A percentile compares a stretch with the other conserved stretches of the same genome.
Conservation (phyloP, 108 stramenopile genomes). For the Cyclotella choctawhatcheeana region DNA sequence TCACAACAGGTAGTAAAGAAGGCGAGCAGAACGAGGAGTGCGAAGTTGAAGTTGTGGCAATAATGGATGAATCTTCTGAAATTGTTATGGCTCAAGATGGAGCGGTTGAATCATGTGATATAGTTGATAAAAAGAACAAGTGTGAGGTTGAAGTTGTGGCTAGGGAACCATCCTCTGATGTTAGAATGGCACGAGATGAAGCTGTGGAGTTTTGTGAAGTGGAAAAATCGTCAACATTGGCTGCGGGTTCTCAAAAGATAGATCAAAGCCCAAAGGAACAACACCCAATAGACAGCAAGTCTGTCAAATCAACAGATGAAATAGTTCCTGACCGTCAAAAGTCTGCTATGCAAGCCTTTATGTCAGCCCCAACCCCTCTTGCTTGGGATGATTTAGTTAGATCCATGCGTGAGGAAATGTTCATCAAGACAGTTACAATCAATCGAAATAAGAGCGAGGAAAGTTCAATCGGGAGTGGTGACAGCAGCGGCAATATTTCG, state of each 20-base stretch:
- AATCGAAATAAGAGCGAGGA: slow-evolving; percentile 3
- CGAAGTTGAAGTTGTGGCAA: slow-evolving; percentile 13
- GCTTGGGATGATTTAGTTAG: slow-evolving; percentile 33
- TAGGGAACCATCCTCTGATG: no score
- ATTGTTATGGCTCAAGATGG: slow-evolving; percentile 7
- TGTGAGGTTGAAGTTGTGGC: no score
- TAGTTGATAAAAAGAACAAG: background rate
- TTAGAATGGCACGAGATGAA: no score
- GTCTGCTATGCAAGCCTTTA: slow-evolving; percentile 31
- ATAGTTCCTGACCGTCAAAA: slow-evolving; percentile 18
- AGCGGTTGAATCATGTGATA: background rate
- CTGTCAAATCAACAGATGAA: slow-evolving; percentile 2
- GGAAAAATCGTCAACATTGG: no score
- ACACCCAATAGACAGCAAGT: background rate
- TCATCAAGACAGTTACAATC: slow-evolving; percentile 20
- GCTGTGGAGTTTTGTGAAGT: no score
- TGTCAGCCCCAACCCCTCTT: slow-evolving; percentile 20
- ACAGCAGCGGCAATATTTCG: background rate
- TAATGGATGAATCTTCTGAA: background rate
- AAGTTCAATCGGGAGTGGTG: background rate
- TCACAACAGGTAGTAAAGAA: slow-evolving; percentile 8
- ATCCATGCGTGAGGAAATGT: slow-evolving; percentile 37
- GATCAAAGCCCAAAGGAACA: no score
- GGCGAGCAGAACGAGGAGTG: background rate
- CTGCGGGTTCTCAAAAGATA: no score